Evolutionary conservation across 2,329 filamentous ascomycete species (phyloP).

Genomic region (Emmonsia crescens): DNA sequence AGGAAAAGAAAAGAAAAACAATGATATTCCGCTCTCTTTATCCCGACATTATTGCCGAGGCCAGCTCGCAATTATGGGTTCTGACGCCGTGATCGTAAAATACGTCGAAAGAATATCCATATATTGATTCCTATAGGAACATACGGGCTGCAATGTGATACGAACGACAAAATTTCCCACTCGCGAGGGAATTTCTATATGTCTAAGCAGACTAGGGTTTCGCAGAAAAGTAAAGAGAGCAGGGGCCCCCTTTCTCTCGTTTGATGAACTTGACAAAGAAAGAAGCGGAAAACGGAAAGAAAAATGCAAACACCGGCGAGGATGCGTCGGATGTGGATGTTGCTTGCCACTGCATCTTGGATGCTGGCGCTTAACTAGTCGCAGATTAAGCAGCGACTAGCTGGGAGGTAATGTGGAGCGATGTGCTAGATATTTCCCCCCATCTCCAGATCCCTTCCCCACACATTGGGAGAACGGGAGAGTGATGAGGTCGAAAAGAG

Average conservation of each 20-base stretch:
- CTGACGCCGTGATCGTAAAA: background rate
- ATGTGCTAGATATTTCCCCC: background rate
- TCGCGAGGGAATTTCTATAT: background rate
- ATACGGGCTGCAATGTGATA: background rate
- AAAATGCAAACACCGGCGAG: background rate
- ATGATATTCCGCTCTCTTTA: background rate
- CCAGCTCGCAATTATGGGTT: background rate
- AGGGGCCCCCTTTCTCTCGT: background rate
- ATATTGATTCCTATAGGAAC: background rate
- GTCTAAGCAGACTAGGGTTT: background rate
- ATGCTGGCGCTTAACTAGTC: background rate
- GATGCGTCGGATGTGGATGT: background rate
- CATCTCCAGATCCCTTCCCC: background rate
- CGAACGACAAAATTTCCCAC: background rate
- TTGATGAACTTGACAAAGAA: background rate
- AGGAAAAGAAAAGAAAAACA: background rate
- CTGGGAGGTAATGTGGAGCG: background rate
- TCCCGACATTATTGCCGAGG: background rate
- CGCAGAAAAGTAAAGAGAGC: background rate
- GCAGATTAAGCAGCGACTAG: background rate
- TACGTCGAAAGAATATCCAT: background rate
- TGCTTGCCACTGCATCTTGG: background rate
- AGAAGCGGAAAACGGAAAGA: background rate
- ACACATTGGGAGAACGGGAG: background rate
- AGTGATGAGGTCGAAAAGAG: background rate